Percentiles rank a stretch among this genome's conserved stretches.
phyloP scores from a whole-genome alignment of 805 yeast species.

The Saturnispora besseyi region DNA sequence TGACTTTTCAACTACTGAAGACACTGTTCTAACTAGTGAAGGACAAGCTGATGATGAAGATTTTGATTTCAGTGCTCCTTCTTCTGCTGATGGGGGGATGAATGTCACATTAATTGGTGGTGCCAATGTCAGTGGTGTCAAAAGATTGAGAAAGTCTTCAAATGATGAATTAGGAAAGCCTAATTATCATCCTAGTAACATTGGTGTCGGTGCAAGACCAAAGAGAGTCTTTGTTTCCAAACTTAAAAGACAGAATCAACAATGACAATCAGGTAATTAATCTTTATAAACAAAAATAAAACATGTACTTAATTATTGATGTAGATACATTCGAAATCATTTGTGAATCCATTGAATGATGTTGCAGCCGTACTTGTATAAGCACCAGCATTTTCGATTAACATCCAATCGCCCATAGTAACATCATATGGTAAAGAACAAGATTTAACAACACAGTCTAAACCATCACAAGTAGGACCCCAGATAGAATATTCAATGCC shows the following conservation, averaged over 20 bases:
- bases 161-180: not conserved
- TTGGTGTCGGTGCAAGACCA: slow-evolving; percentile 3
- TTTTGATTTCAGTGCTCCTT: slow-evolving; percentile 12
- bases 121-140: slow-evolving; percentile 14
- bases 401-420: slow-evolving; percentile 86
- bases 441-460: slow-evolving; percentile 65
- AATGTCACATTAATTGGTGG: slow-evolving; percentile 23
- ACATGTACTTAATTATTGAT: slow-evolving; percentile 30
- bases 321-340: slow-evolving; percentile 50
- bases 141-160: slow-evolving; percentile 17
- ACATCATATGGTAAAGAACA: slow-evolving; percentile 50
- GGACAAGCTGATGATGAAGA: slow-evolving; percentile 25
- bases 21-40: slow-evolving; percentile 14
- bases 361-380: slow-evolving; percentile 92
- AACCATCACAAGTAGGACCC: slow-evolving; percentile 99
- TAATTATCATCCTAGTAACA: not conserved
- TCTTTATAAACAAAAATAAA: not conserved
- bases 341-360: slow-evolving; percentile 80
- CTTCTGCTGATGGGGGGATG: slow-evolving; percentile 19
- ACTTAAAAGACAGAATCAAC: not conserved
- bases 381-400: slow-evolving; percentile 78
- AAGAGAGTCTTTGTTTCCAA: slow-evolving; percentile 1
- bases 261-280: not conserved
- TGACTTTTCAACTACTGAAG: not conserved
- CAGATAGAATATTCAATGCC: slow-evolving; percentile 55